Conservation (phyloP, 116 monocot genomes). For the Zostera marina region DNA sequence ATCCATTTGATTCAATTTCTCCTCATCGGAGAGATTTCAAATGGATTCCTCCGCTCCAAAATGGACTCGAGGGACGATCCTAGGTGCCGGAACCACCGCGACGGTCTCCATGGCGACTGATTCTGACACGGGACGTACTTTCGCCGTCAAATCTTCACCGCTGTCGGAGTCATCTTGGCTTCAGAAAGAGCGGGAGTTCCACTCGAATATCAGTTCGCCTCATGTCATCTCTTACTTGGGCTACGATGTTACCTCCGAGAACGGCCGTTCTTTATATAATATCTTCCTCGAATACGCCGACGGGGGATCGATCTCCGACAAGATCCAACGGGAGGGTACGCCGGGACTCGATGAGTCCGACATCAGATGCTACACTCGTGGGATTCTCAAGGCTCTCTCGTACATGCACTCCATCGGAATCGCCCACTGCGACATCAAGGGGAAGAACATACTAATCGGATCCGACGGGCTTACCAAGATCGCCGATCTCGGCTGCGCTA, state of each 20-base stretch:
- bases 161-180: slow-evolving; percentile 24
- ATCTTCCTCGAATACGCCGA: slow-evolving; percentile 75
- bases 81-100: slow-evolving; percentile 70
- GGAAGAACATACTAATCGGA: slow-evolving; percentile 41
- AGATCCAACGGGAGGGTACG: slow-evolving; percentile 10
- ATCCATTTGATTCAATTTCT: no score
- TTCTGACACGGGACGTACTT: slow-evolving; percentile 11
- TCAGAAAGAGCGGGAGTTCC: slow-evolving; percentile 39
- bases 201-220: slow-evolving; percentile 13
- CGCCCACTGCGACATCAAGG: slow-evolving; percentile 70
- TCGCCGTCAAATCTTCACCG: slow-evolving; percentile 74
- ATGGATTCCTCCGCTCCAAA: slow-evolving; percentile 1
- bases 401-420: slow-evolving; percentile 34
- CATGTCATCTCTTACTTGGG: slow-evolving; percentile 46
- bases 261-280: slow-evolving; percentile 18
- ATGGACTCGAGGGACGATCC: slow-evolving; percentile 32
- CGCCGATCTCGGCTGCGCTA: slow-evolving; percentile 58
- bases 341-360: slow-evolving; percentile 16
- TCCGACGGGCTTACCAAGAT: slow-evolving; percentile 38
- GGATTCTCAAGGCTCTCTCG: slow-evolving; percentile 27
- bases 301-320: slow-evolving; percentile 45
- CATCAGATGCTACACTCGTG: slow-evolving; percentile 13
- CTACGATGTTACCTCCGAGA: slow-evolving; percentile 20
- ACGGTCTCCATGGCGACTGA: slow-evolving; percentile 40
- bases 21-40: no score